phyloP scores from a whole-genome alignment of 257 asterid species.

The Solanum gracilifrons region DNA sequence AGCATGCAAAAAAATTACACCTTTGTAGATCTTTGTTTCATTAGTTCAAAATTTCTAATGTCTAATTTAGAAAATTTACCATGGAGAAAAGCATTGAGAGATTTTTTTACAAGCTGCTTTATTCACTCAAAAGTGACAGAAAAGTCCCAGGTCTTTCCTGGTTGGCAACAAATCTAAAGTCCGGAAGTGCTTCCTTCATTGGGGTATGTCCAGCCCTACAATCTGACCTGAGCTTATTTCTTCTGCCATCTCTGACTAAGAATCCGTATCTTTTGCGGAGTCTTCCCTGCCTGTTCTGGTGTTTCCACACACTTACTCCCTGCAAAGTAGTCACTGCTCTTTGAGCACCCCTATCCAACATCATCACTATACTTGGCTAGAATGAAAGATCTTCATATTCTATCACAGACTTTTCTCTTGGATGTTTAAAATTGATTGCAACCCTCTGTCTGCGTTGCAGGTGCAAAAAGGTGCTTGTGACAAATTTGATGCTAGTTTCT shows the following conservation, averaged over 20 bases:
- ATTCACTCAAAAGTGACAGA: not conserved
- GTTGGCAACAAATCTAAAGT: not conserved
- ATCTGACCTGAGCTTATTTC: not conserved
- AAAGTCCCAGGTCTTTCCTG: not conserved
- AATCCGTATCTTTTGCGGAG: not conserved
- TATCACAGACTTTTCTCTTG: not conserved
- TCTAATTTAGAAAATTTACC: not conserved
- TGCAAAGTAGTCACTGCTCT: not conserved
- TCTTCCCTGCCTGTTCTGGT: not conserved
- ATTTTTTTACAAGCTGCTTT: not conserved
- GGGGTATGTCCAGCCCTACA: not conserved
- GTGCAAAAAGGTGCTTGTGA: constrained; percentile 87
- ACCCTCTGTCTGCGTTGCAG: constrained; percentile 15
- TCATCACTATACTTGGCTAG: not conserved
- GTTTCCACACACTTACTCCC: not conserved
- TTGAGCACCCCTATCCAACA: not conserved
- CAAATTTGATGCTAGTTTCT: constrained; percentile 74
- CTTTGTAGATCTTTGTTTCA: not conserved
- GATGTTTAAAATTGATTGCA: not conserved
- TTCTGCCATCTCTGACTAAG: not conserved
- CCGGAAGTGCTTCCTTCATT: not conserved
- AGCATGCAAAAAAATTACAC: not conserved
- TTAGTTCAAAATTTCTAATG: not conserved
- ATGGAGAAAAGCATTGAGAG: not conserved
- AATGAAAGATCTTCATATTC: not conserved